phyloP scores from a whole-genome alignment of 257 asterid genomes.

The Penstemon eatonii region DNA sequence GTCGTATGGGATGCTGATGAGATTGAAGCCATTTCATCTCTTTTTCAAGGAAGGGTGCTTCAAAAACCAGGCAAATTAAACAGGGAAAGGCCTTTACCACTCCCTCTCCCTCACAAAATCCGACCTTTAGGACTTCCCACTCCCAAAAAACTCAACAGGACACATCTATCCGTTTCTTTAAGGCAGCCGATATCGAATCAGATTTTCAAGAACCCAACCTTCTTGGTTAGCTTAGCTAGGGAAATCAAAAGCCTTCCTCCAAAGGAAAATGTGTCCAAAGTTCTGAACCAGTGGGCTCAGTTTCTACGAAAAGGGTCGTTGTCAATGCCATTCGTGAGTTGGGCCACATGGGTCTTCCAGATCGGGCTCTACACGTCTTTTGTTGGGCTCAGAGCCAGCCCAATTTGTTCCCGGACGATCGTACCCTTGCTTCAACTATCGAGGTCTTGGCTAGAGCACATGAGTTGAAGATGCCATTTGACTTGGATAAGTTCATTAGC shows the following conservation, averaged over 20 bases:
- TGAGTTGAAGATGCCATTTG: conserved; percentile 64
- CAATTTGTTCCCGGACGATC: too few relatives aligned
- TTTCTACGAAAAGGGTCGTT: conserved; percentile 80
- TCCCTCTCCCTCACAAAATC: conserved; percentile 67
- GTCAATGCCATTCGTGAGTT: conserved; percentile 47
- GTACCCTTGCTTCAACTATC: too few relatives aligned
- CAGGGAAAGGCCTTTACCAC: conserved; percentile 69
- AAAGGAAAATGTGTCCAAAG: conserved; percentile 53
- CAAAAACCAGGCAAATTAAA: conserved; percentile 70
- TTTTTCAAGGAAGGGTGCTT: conserved; percentile 56
- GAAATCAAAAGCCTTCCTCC: conserved; percentile 59
- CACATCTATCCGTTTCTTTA: conserved; percentile 28
- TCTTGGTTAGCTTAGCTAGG: conserved; percentile 24
- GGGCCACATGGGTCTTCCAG: too few relatives aligned
- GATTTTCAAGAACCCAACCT: conserved; percentile 71
- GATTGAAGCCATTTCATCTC: conserved; percentile 45
- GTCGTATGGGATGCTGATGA: conserved; percentile 69
- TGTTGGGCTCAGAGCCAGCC: too few relatives aligned
- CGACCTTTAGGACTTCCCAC: conserved; percentile 71
- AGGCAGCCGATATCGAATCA: conserved; percentile 59
- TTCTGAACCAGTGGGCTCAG: conserved; percentile 57
- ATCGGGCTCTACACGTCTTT: too few relatives aligned
- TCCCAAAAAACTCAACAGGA: conserved; percentile 49
- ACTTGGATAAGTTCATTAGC: conserved; percentile 48
- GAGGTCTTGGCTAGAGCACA: conserved; percentile 57